These are phyloP conservation scores for Diaporthe sp. DNA, from an alignment of 2,329 filamentous ascomycete genomes.

Conservation along the genomic window DNA sequence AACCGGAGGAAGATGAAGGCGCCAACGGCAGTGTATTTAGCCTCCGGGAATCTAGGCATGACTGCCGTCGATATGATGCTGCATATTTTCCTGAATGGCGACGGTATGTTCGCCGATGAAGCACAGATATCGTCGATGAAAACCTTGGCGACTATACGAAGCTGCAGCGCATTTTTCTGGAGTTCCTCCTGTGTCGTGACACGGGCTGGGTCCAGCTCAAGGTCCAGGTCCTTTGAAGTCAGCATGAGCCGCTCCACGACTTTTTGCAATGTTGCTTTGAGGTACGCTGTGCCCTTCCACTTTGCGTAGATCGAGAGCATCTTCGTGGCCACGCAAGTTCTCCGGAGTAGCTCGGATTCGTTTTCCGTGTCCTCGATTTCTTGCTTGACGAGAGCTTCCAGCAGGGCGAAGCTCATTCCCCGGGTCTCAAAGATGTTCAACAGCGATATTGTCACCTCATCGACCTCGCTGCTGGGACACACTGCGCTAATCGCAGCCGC, in stretches of 20 bases:
- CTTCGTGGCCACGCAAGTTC: slow-evolving; percentile 79
- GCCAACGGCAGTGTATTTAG: slow-evolving; percentile 79
- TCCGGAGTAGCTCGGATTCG: slow-evolving; percentile 75
- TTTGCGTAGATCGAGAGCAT: slow-evolving; percentile 80
- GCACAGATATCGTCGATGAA: slow-evolving; percentile 80
- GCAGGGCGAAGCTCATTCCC: slow-evolving; percentile 72
- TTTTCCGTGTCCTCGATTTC: slow-evolving; percentile 77
- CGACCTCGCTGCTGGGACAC: slow-evolving; percentile 77
- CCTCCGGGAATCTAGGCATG: slow-evolving; percentile 73
- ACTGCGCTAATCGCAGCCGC: slow-evolving; percentile 74
- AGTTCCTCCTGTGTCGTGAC: slow-evolving; percentile 73
- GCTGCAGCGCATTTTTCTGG: slow-evolving; percentile 75
- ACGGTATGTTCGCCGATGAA: slow-evolving; percentile 72
- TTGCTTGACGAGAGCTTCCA: slow-evolving; percentile 77
- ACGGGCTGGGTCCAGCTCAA: slow-evolving; percentile 76
- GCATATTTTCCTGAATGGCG: slow-evolving; percentile 76
- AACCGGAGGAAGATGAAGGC: slow-evolving; percentile 80
- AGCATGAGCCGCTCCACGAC: slow-evolving; percentile 76
- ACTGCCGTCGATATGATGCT: slow-evolving; percentile 77
- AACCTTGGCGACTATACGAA: slow-evolving; percentile 77
- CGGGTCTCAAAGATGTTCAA: slow-evolving; percentile 79
- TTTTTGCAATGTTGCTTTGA: slow-evolving; percentile 75
- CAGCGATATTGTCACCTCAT: slow-evolving; percentile 76
- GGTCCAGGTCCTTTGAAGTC: slow-evolving; percentile 75
- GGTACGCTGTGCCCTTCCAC: slow-evolving; percentile 76